These are phyloP conservation scores for Termitomyces sp. DNA, from an alignment of 768 basidiomycete genomes.

Conservation along the genomic window DNA sequence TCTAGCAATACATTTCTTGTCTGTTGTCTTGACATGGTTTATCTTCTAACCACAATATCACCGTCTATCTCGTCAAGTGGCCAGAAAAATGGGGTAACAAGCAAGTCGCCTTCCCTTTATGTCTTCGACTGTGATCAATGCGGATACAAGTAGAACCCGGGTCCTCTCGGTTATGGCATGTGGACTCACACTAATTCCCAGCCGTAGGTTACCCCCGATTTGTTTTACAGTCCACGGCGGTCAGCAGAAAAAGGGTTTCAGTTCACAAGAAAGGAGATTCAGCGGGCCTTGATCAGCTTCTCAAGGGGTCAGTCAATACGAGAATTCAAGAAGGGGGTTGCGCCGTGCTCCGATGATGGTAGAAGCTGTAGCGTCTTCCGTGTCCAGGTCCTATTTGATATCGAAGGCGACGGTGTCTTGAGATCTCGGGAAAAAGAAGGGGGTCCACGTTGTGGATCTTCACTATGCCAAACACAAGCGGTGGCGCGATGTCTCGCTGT, in stretches of 20 bases:
- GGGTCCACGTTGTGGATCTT: background rate
- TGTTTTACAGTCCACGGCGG: background rate
- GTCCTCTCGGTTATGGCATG: background rate
- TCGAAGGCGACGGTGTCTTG: background rate
- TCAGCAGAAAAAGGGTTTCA: background rate
- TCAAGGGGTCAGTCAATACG: background rate
- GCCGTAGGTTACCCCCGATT: background rate
- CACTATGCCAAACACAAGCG: background rate
- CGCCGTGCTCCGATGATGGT: slow-evolving; percentile 4
- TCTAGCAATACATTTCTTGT: background rate
- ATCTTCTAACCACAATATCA: background rate
- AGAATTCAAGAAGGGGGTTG: background rate
- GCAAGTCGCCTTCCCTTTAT: background rate
- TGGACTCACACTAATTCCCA: background rate
- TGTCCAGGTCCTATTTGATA: background rate
- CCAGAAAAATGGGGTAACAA: background rate
- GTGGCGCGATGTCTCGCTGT: background rate
- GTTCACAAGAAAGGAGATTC: background rate
- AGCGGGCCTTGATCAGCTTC: background rate
- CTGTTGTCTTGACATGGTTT: background rate
- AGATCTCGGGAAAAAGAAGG: background rate
- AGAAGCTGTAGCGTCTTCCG: background rate
- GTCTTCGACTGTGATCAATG: background rate
- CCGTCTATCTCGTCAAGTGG: background rate
- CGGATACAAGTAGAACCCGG: background rate